Conservation (phyloP, 805 yeast species). For the Saitoella complicata region DNA sequence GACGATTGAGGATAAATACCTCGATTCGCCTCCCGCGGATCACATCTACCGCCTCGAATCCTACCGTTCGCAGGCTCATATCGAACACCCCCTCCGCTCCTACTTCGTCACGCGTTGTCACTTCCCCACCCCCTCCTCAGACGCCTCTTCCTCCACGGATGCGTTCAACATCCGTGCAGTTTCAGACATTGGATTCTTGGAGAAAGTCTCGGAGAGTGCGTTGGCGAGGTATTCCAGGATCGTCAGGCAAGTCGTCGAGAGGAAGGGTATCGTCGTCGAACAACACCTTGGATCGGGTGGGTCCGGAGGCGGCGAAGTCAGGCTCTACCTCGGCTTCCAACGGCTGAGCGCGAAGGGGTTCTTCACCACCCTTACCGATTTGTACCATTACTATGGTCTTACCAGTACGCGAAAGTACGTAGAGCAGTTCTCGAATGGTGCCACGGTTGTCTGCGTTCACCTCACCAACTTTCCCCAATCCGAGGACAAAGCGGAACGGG, state of each 20-base stretch:
- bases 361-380: slow-evolving; percentile 69
- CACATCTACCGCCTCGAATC: slow-evolving; percentile 57
- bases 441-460: slow-evolving; percentile 74
- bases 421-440: slow-evolving; percentile 83
- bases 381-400: slow-evolving; percentile 78
- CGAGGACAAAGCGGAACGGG: slow-evolving; percentile 15
- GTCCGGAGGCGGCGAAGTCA: slow-evolving; percentile 64
- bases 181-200: slow-evolving; percentile 63
- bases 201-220: slow-evolving; percentile 66
- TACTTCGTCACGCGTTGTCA: slow-evolving; percentile 70
- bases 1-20: slow-evolving; percentile 64
- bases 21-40: slow-evolving; percentile 25
- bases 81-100: slow-evolving; percentile 40
- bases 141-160: slow-evolving; percentile 19
- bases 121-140: slow-evolving; percentile 21
- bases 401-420: slow-evolving; percentile 78
- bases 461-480: slow-evolving; percentile 35
- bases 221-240: slow-evolving; percentile 60
- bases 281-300: slow-evolving; percentile 41
- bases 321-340: slow-evolving; percentile 77
- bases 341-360: slow-evolving; percentile 73
- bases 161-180: slow-evolving; percentile 45
- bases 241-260: slow-evolving; percentile 46
- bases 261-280: slow-evolving; percentile 87
- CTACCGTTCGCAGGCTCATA: slow-evolving; percentile 42